Base-by-base conservation (phyloP, 345 rosid genomes). In the Clausena lansium region DNA sequence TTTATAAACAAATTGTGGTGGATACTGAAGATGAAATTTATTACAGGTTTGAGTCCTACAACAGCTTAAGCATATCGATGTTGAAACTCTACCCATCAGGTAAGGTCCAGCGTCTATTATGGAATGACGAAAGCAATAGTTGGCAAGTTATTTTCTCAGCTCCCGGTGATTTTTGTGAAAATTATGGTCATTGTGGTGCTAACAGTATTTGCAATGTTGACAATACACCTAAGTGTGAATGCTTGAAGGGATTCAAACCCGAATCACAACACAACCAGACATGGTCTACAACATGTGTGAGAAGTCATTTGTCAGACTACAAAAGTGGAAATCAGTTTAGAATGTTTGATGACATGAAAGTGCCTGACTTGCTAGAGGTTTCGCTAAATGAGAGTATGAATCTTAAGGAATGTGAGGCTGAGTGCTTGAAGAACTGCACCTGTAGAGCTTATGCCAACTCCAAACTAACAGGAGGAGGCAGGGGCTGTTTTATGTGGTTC, bases 221-320 rank as follows among this genome's bases (percentile, higher is more conserved):
- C 61, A 80, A 74, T 0, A 68, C 77, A 2, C 87, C 87, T 2
- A 80, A 81, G 38, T 84, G 87, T 61, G 30, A 68, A 28, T 84
- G 87, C 32, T 35, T 69, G 77, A 50, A 63, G 52, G 84, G 87
- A 15, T 84, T 84, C 54, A 24, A 54, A 11, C 83, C 79, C 6
- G 64, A 9, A 27, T 81, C 80, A 24, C 81, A 39, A 10, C 41
- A 76, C 28, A 82, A 81, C 10, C 10, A 63, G 38, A 32, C 9
- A 30, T 32, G 38, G 39, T 7, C 67, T 17, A 63, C 52, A 68
- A 2, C 57, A 52, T 52, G n/a, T 52, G n/a, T 17, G 57, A 52
- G n/a, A 52, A 52, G 55, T 50, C 55, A 52, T 0, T 1, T 5
- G 22, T 52, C 22, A 52, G 7, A 52, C 5, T 52, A 22, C 57